A percentile compares a stretch with the other conserved stretches of the same genome.
Evolutionary conservation across 306 rosid species (phyloP).

Genomic region (Quercus rubra): DNA sequence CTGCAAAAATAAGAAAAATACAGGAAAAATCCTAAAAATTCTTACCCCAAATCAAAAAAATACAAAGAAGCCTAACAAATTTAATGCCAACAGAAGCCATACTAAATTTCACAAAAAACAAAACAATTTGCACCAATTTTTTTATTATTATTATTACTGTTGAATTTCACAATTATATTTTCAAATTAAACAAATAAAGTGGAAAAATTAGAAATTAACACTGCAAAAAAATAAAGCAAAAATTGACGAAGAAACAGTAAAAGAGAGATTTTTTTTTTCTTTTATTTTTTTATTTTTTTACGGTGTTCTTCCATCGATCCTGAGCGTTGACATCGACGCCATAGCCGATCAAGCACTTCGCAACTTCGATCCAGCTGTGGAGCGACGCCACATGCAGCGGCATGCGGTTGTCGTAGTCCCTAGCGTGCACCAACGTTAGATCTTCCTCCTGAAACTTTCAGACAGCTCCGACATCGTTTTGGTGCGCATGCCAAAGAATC

Average conservation of each 20-base stretch:
- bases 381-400: slow-evolving; percentile 86
- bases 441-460: slow-evolving; percentile 92
- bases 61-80: no score
- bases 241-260: background rate
- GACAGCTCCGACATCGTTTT: slow-evolving; percentile 70
- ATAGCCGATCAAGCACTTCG: slow-evolving; percentile 55
- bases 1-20: no score
- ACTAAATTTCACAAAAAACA: no score
- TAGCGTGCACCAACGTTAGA: slow-evolving; percentile 63
- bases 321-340: slow-evolving; percentile 88
- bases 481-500: slow-evolving; percentile 94
- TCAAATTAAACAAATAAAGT: no score
- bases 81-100: no score
- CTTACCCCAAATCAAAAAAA: no score
- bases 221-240: no score
- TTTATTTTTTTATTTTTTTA: background rate
- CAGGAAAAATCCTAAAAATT: no score
- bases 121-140: background rate
- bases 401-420: slow-evolving; percentile 82
- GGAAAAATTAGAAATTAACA: no score
- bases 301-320: slow-evolving; percentile 94
- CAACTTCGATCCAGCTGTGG: slow-evolving; percentile 78
- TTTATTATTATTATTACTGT: no score
- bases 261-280: background rate
- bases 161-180: no score